phyloP scores from a whole-genome alignment of 352 stramenopile species.

The Thraustochytrium striatum region DNA sequence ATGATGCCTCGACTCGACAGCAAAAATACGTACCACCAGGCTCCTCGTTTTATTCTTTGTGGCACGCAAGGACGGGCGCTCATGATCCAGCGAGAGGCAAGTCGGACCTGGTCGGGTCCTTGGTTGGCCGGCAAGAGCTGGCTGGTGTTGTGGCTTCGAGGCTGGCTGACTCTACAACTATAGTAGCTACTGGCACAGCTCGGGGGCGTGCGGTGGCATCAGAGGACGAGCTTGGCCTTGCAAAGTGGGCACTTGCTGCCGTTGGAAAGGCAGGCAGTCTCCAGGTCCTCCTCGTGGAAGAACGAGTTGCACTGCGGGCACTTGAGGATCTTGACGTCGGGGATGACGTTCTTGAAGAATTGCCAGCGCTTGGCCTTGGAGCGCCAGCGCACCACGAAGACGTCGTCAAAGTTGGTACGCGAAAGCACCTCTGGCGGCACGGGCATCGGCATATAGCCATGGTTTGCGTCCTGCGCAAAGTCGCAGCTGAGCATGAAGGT shows the following conservation, averaged over 20 bases:
- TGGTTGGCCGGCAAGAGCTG: too few species aligned
- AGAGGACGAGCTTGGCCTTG: neutral
- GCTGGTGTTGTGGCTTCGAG: too few species aligned
- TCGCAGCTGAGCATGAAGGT: conserved; percentile 5
- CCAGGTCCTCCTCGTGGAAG: conserved; percentile 91
- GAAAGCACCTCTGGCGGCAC: neutral
- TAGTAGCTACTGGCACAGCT: too few species aligned
- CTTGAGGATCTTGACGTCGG: conserved; percentile 82
- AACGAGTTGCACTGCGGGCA: conserved; percentile 81
- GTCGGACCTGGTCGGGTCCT: too few species aligned
- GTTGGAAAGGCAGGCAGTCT: conserved; percentile 82
- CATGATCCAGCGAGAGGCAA: too few species aligned
- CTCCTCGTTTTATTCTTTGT: too few species aligned
- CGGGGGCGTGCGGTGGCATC: too few species aligned
- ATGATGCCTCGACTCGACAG: too few species aligned
- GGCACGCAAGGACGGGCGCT: too few species aligned
- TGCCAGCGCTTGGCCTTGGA: neutral
- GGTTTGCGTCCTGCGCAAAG: neutral
- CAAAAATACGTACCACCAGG: too few species aligned
- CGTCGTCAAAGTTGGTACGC: conserved; percentile 25
- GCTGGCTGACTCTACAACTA: too few species aligned
- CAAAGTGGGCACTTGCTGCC: conserved; percentile 77
- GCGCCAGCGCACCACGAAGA: conserved; percentile 33
- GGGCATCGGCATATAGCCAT: neutral
- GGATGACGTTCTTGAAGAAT: conserved; percentile 83